Base-by-base conservation (phyloP, 2,329 filamentous ascomycete species). In the Eutypella sp. region DNA sequence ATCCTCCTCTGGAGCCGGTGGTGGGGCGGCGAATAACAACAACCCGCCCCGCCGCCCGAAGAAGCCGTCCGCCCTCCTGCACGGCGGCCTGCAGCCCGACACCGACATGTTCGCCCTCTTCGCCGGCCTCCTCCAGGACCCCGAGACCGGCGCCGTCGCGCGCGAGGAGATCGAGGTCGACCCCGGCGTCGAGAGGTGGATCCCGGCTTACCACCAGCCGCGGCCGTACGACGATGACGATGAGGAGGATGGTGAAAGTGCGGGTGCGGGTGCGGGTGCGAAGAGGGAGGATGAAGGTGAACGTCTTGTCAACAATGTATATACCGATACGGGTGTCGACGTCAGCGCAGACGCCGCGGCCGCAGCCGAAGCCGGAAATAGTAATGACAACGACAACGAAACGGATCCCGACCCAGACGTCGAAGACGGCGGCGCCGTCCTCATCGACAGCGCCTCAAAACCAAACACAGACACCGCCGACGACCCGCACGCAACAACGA, bases 401-500 rank as follows among this genome's bases (percentile, higher is more conserved):
- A n/a, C n/a, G n/a, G n/a, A n/a, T n/a, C n/a, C n/a, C n/a, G n/a
- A n/a, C n/a, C n/a, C n/a, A n/a, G n/a, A n/a, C n/a, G n/a, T n/a
- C n/a, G n/a, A n/a, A n/a, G n/a, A n/a, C n/a, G n/a, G n/a, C n/a
- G n/a, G n/a, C n/a, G n/a, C n/a, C n/a, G n/a, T n/a, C n/a, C n/a
- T 33, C 29, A 33, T 33, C 13, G 29, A 33, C 16, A 15, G 16
- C n/a, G n/a, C n/a, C n/a, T n/a, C n/a, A n/a, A n/a, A n/a, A n/a
- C n/a, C n/a, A n/a, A n/a, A n/a, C n/a, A n/a, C n/a, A n/a, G n/a
- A n/a, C 87, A 91, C 59, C 57, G 42, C 1, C 53, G 59, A 8
- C 45, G 62, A 5, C 63, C 69, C 29, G 78, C 71, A 47, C 89
- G 96, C 1, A 70, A 93, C 16, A 93, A 97, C 65, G 91, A 92